These are phyloP conservation scores for Purpureocillium takamizusanense DNA, from an alignment of 2,329 filamentous ascomycete species.

Conservation along the genomic window DNA sequence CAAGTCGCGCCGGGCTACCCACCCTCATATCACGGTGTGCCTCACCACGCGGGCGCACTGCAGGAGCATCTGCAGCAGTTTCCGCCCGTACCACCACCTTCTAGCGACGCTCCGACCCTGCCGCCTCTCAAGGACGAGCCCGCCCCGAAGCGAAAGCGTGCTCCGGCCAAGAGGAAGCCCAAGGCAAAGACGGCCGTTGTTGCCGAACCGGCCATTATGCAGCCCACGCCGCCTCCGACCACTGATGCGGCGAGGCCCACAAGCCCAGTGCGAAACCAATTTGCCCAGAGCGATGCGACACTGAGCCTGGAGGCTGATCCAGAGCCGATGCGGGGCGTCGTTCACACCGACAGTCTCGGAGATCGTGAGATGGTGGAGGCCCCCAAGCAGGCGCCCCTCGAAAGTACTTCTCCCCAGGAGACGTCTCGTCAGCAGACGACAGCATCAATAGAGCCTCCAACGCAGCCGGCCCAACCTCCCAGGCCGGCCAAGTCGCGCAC, in stretches of 20 bases:
- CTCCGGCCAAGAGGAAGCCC: slow-evolving; percentile 11
- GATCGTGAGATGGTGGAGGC: too few relatives aligned
- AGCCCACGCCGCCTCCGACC: slow-evolving; percentile 28
- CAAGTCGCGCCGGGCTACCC: slow-evolving; percentile 4
- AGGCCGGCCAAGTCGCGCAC: slow-evolving; percentile 15
- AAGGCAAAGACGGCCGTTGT: slow-evolving; percentile 1
- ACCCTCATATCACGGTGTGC: slow-evolving; percentile 1
- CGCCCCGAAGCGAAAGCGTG: slow-evolving; percentile 5
- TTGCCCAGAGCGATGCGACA: background rate
- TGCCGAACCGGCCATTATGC: slow-evolving; percentile 14
- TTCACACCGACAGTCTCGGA: background rate
- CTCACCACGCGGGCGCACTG: background rate
- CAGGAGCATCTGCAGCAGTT: background rate
- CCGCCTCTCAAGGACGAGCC: slow-evolving; percentile 14
- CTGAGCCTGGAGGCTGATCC: background rate
- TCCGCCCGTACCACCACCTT: slow-evolving; percentile 2
- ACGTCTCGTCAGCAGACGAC: too few relatives aligned
- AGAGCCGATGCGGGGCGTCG: background rate
- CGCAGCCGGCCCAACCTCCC: slow-evolving; percentile 1
- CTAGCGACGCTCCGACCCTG: slow-evolving; percentile 7
- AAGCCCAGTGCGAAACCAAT: slow-evolving; percentile 13
- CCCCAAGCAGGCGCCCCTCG: too few relatives aligned
- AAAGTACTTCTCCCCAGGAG: too few relatives aligned
- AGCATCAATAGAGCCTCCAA: background rate
- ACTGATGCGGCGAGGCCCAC: slow-evolving; percentile 23